These are phyloP conservation scores for Lachancea cidri DNA, from an alignment of 805 yeast genomes.

Conservation along the genomic window DNA sequence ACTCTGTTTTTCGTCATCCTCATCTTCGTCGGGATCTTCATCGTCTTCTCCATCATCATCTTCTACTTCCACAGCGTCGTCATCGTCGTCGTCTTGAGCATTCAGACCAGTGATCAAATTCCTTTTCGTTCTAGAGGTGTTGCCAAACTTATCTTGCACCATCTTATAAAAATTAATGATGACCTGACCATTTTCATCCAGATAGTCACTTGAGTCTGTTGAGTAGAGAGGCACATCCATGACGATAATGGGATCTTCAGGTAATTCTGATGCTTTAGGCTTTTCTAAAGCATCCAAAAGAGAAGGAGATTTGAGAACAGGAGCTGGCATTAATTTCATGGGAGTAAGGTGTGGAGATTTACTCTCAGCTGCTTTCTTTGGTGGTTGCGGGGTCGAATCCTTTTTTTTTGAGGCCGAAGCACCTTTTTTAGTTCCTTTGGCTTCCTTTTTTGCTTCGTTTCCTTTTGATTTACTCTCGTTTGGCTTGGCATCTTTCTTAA, in stretches of 20 bases:
- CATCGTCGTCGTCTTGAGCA: constrained; percentile 12
- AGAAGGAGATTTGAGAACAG: constrained; percentile 22
- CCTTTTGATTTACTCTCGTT: constrained; percentile 6
- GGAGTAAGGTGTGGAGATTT: constrained; percentile 15
- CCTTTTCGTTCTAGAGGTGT: constrained; percentile 18
- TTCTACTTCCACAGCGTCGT: constrained; percentile 11
- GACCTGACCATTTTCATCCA: constrained; percentile 34
- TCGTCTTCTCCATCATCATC: constrained; percentile 24
- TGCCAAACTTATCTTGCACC: constrained; percentile 17
- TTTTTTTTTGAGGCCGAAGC: constrained; percentile 4
- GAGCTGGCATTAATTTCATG: constrained; percentile 19
- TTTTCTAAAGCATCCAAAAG: constrained; percentile 17
- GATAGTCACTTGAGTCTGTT: constrained; percentile 23
- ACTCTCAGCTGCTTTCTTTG: constrained; percentile 7
- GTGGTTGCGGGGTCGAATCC: constrained; percentile 7
- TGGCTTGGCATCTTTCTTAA: constrained; percentile 12
- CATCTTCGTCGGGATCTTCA: constrained; percentile 23
- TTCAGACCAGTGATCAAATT: constrained; percentile 19
- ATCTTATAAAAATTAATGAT: constrained; percentile 26
- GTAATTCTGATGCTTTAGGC: constrained; percentile 10
- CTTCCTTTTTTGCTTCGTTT: constrained; percentile 7
- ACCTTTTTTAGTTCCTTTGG: constrained; percentile 2
- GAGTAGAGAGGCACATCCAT: constrained; percentile 29
- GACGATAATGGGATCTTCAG: constrained; percentile 22
- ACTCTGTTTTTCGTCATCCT: constrained; percentile 19